Base-by-base conservation (phyloP, 2,329 filamentous ascomycete genomes). In the Corinectria fuckeliana region DNA sequence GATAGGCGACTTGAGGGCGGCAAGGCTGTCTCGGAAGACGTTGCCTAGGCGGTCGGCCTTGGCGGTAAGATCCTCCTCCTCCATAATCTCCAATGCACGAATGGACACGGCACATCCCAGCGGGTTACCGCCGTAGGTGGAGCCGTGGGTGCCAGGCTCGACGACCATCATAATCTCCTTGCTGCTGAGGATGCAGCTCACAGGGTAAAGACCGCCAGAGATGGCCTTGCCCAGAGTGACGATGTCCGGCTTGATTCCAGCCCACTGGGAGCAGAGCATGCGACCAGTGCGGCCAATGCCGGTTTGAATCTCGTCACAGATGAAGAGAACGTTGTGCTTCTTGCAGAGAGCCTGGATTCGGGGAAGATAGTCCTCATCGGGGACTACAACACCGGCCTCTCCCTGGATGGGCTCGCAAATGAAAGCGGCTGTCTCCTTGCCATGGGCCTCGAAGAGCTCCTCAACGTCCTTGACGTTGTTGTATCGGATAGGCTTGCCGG, bases 291-390 rank as follows among this genome's bases (percentile, higher is more conserved):
- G 89, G 54, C 93, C 95, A 74, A 99, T 97, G 67, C 94, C 94
- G 5, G 95, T 99, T 80, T 99, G 95, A 71, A 99, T 97, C 84
- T 99, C 95, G 76, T 99, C 95, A 77, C 92, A 96, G 77, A 99
- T 98, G 74, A 99, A 81, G 47, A 99, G 87, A 36, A 96, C 93
- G 65, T 97, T 97, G 84, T 98, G 88, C 83, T 96, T 91, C 78
- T 92, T 92, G 82, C 95, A 99, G 21, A 98, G 88, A 21, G 85
- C 90, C 56, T 92, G 86, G 44, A 93, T 91, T 72, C 89, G 87
- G 67, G 82, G 78, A 30, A 99, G 86, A 79, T 99, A 99, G 77
- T 89, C 89, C 50, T 94, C 91, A 67, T 94, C 91, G 5, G 95
- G 95, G 9, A 98, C 95, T 11, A 98, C 91, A 47, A 99, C 96